Percentiles rank a stretch among this genome's conserved stretches.
Conservation (phyloP, 2,329 filamentous ascomycete genomes). For the Fusarium austroafricanum region DNA sequence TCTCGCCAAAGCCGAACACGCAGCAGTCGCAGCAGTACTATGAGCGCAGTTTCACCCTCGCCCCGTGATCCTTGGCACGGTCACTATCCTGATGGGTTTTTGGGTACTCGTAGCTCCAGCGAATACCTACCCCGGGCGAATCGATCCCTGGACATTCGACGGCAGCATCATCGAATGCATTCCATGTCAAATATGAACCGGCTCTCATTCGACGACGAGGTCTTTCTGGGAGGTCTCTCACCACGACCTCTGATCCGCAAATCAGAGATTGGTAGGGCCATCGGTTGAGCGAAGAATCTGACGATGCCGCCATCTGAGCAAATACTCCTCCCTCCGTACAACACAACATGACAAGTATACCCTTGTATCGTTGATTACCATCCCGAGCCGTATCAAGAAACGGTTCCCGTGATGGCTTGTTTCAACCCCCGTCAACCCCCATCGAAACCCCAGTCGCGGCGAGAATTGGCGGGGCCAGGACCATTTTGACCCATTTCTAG, state of each 20-base stretch:
- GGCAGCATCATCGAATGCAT: conserved; percentile 52
- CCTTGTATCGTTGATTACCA: conserved; percentile 29
- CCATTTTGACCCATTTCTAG: conserved; percentile 30
- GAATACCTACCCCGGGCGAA: conserved; percentile 46
- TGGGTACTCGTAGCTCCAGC: conserved; percentile 49
- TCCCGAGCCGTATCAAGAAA: conserved; percentile 24
- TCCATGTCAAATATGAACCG: conserved; percentile 55
- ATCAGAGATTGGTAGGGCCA: conserved; percentile 64
- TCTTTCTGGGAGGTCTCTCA: conserved; percentile 59
- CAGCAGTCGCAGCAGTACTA: conserved; percentile 59
- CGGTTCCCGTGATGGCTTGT: conserved; percentile 38
- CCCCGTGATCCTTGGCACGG: conserved; percentile 57
- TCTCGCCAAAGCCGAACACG: conserved; percentile 55
- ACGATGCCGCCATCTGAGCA: conserved; percentile 11
- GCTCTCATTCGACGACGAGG: conserved; percentile 60
- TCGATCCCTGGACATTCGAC: conserved; percentile 39
- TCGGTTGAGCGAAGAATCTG: conserved; percentile 57
- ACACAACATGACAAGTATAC: not conserved
- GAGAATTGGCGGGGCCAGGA: conserved; percentile 27
- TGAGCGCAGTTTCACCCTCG: conserved; percentile 52
- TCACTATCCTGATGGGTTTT: conserved; percentile 49
- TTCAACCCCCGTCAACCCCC: conserved; percentile 35
- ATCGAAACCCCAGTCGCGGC: conserved; percentile 20
- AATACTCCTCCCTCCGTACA: not conserved
- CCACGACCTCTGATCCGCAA: conserved; percentile 61